phyloP scores from a whole-genome alignment of 331 rosid species.

The Acacia concinna region DNA sequence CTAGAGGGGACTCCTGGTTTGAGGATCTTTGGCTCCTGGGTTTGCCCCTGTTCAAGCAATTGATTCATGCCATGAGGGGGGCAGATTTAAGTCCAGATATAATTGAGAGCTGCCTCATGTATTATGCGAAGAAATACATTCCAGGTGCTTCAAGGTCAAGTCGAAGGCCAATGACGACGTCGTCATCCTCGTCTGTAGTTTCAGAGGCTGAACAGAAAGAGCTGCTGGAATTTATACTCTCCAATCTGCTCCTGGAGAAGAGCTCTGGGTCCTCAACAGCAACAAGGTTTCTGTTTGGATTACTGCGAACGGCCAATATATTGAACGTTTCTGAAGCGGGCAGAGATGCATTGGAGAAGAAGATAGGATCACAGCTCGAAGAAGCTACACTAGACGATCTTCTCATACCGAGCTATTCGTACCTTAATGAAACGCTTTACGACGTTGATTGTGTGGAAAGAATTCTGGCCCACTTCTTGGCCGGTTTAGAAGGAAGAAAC shows the following conservation, averaged over 20 bases:
- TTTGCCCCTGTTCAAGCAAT: conserved; percentile 50
- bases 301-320: conserved; percentile 59
- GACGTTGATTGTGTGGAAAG: conserved; percentile 68
- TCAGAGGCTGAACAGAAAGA: conserved; percentile 65
- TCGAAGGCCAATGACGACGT: conserved; percentile 43
- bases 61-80: conserved; percentile 53
- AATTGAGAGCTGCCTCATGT: conserved; percentile 59
- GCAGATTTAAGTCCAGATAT: conserved; percentile 50
- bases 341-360: conserved; percentile 61
- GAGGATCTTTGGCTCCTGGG: conserved; percentile 54
- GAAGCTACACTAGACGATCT: conserved; percentile 72
- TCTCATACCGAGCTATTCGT: conserved; percentile 68
- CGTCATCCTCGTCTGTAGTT: conserved; percentile 30
- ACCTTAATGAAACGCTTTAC: conserved; percentile 66
- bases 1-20: conserved; percentile 54
- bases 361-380: conserved; percentile 64
- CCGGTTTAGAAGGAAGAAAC: conserved; percentile 36
- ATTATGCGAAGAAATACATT: conserved; percentile 63
- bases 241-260: conserved; percentile 57
- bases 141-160: conserved; percentile 62
- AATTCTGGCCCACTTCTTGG: conserved; percentile 46
- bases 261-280: conserved; percentile 43
- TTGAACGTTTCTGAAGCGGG: conserved; percentile 52
- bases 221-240: conserved; percentile 51
- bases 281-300: conserved; percentile 57